Evolutionary conservation across 2,329 filamentous ascomycete genomes (phyloP).

Genomic region (Penicillium sp.): DNA sequence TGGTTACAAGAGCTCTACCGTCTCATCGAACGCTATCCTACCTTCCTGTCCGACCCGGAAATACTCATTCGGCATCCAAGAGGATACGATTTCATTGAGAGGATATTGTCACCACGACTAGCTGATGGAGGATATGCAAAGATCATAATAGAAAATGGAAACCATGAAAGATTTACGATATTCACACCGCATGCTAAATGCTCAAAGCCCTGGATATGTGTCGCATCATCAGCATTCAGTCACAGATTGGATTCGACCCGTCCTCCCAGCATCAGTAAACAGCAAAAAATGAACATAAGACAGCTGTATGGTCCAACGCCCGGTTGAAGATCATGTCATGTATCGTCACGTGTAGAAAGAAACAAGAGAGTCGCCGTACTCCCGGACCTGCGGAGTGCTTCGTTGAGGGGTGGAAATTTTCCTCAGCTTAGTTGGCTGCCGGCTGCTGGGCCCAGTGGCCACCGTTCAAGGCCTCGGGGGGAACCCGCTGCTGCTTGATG

Average conservation of each 20-base stretch:
- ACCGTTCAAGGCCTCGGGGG: conserved; percentile 59
- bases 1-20: not conserved
- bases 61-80: not conserved
- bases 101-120: conserved; percentile 1
- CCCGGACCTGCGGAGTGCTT: conserved; percentile 16
- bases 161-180: conserved; percentile 15
- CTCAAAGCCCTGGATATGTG: conserved; percentile 30
- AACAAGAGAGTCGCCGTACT: conserved; percentile 11
- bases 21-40: not conserved
- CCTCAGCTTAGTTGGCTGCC: conserved; percentile 32
- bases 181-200: conserved; percentile 42
- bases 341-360: conserved; percentile 21
- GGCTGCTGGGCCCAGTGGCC: conserved; percentile 46
- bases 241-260: conserved; percentile 9
- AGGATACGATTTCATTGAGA: not conserved
- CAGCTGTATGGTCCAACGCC: conserved; percentile 35
- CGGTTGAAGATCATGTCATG: conserved; percentile 35
- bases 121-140: conserved; percentile 21
- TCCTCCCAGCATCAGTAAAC: conserved; percentile 22
- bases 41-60: not conserved
- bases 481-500: conserved; percentile 85
- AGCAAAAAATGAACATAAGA: conserved; percentile 28
- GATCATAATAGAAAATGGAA: conserved; percentile 13
- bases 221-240: conserved; percentile 25
- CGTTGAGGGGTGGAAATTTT: not conserved